Evolutionary conservation across 108 stramenopile genomes (phyloP).

Genomic region (Craspedostauros australis): DNA sequence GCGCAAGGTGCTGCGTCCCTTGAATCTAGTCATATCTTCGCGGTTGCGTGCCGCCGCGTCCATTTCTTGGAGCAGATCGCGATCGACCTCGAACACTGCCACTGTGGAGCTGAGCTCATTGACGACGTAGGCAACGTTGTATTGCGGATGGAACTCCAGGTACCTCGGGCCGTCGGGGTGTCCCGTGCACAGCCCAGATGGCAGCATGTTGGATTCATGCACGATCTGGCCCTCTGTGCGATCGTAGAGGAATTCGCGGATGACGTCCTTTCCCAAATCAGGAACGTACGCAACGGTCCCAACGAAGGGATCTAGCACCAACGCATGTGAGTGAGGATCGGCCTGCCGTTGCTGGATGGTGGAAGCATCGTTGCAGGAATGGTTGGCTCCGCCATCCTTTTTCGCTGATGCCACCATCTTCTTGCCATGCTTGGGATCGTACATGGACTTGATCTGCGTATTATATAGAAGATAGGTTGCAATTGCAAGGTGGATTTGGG

Average conservation of each 20-base stretch:
- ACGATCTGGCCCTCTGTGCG: conserved; percentile 46
- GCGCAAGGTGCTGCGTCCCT: conserved; percentile 64
- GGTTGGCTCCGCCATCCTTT: conserved; percentile 74
- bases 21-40: conserved; percentile 61
- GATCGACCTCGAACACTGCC: conserved; percentile 82
- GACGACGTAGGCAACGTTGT: conserved; percentile 82
- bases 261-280: conserved; percentile 85
- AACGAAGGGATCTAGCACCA: conserved; percentile 89
- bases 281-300: conserved; percentile 88
- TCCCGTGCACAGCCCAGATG: conserved; percentile 74
- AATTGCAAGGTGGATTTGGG: too few species aligned
- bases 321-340: conserved; percentile 94
- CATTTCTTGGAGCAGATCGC: conserved; percentile 62
- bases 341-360: conserved; percentile 83
- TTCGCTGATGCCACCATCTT: conserved; percentile 58
- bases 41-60: conserved; percentile 44
- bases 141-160: conserved; percentile 84
- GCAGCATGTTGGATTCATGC: conserved; percentile 62
- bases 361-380: conserved; percentile 75
- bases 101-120: conserved; percentile 87
- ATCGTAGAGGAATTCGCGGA: conserved; percentile 77
- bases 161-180: conserved; percentile 90
- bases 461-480: too few species aligned
- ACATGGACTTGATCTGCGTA: conserved; percentile 36
- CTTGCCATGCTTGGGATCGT: conserved; percentile 62